Evolutionary conservation across 1,284 basidiomycete genomes (phyloP).

Genomic region (Termitomyces sp.): DNA sequence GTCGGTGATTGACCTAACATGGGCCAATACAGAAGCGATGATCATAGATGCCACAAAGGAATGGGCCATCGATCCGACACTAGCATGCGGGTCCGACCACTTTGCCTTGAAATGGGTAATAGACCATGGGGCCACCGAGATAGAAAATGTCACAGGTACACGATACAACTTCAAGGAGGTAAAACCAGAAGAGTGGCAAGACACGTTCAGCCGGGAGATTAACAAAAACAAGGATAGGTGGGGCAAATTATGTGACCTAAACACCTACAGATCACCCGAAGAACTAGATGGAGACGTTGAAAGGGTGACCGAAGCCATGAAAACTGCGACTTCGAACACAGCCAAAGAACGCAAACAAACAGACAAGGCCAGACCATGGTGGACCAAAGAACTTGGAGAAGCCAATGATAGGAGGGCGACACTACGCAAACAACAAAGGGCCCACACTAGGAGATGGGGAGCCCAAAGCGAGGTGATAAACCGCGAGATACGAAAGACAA

Average conservation of each 20-base stretch:
- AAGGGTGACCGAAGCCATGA: not conserved
- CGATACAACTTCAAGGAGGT: not conserved
- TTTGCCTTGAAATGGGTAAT: not conserved
- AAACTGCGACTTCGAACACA: not conserved
- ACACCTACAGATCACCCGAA: not conserved
- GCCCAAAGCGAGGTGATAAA: not conserved
- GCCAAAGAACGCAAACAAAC: not conserved
- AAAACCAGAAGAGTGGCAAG: not conserved
- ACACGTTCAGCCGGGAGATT: not conserved
- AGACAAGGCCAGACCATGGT: not conserved
- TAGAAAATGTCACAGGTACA: not conserved
- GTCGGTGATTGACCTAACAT: not conserved
- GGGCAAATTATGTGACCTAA: not conserved
- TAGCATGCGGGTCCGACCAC: not conserved
- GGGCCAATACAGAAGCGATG: not conserved
- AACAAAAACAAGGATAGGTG: not conserved
- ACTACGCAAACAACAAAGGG: not conserved
- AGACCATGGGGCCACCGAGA: not conserved
- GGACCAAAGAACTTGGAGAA: not conserved
- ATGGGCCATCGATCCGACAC: not conserved
- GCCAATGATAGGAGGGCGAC: not conserved
- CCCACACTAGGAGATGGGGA: not conserved
- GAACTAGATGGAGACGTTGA: not conserved
- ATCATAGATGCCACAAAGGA: not conserved
- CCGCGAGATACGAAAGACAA: not conserved